Evolutionary conservation across 768 basidiomycete species (phyloP).

Genomic region (Auricularia sp.): DNA sequence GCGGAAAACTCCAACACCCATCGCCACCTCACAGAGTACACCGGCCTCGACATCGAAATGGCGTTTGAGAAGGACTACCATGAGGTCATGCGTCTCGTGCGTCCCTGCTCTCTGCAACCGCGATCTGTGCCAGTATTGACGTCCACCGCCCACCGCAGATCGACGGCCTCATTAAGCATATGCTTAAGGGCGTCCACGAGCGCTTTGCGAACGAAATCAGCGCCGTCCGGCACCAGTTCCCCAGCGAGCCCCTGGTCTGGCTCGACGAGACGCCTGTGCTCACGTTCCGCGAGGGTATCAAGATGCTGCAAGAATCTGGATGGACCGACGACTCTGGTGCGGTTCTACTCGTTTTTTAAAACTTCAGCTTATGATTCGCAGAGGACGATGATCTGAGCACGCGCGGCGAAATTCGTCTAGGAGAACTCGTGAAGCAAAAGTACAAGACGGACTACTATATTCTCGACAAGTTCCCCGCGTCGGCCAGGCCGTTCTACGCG

Average conservation of each 20-base stretch:
- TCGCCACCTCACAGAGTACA: slow-evolving; percentile 47
- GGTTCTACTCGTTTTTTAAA: neutral
- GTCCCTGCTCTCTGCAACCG: slow-evolving; percentile 12
- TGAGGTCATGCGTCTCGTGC: slow-evolving; percentile 38
- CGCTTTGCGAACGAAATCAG: slow-evolving; percentile 25
- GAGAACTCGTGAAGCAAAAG: slow-evolving; percentile 39
- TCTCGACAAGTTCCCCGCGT: slow-evolving; percentile 45
- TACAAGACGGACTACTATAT: slow-evolving; percentile 48
- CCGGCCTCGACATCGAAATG: slow-evolving; percentile 48
- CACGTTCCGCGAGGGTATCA: slow-evolving; percentile 40
- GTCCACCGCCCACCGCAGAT: slow-evolving; percentile 10
- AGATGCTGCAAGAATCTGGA: slow-evolving; percentile 40
- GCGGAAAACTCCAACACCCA: slow-evolving; percentile 45
- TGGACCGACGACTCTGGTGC: slow-evolving; percentile 24
- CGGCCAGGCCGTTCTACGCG: slow-evolving; percentile 45
- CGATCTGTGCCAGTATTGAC: slow-evolving; percentile 13
- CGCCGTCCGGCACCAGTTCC: slow-evolving; percentile 38
- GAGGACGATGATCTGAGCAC: slow-evolving; percentile 46
- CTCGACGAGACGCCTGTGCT: slow-evolving; percentile 46
- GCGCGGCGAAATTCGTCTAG: slow-evolving; percentile 38
- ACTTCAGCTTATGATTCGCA: slow-evolving; percentile 15
- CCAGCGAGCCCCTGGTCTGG: slow-evolving; percentile 44
- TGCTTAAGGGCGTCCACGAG: neutral
- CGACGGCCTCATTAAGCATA: neutral
- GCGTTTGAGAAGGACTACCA: slow-evolving; percentile 41